Conservation (phyloP, 2,329 filamentous ascomycete species). For the Pseudocercospora cruenta region DNA sequence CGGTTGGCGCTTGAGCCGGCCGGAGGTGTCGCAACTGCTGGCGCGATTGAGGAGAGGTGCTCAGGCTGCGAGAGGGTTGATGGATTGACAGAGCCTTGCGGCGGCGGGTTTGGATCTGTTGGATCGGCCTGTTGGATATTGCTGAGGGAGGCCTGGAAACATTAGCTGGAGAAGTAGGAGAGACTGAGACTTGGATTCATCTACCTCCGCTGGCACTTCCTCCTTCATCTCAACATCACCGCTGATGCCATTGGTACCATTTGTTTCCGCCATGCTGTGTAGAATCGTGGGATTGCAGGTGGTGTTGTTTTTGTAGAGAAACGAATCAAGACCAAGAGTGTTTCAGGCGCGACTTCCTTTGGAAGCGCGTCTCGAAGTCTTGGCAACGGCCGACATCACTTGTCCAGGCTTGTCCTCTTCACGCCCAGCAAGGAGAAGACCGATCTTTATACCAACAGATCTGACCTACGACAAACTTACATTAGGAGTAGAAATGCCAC, state of each 20-base stretch:
- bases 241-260: conserved; percentile 27
- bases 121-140: conserved; percentile 30
- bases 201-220: conserved; percentile 34
- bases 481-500: too few relatives aligned
- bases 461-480: too few relatives aligned
- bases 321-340: background rate
- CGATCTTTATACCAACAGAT: too few relatives aligned
- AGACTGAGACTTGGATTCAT: too few relatives aligned
- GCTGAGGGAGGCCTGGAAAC: conserved; percentile 21
- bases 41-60: conserved; percentile 27
- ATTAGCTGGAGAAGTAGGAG: background rate
- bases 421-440: too few relatives aligned
- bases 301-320: background rate
- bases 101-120: conserved; percentile 32
- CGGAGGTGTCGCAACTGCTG: conserved; percentile 30
- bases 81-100: conserved; percentile 25
- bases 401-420: too few relatives aligned
- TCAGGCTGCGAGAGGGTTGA: conserved; percentile 21
- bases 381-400: too few relatives aligned
- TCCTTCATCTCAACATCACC: conserved; percentile 44
- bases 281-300: background rate
- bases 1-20: conserved; percentile 26
- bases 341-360: background rate
- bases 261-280: conserved; percentile 37
- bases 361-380: conserved; percentile 9